Conservation (phyloP, 2,329 filamentous ascomycete species). For the Ceratocystis eucalypticola region DNA sequence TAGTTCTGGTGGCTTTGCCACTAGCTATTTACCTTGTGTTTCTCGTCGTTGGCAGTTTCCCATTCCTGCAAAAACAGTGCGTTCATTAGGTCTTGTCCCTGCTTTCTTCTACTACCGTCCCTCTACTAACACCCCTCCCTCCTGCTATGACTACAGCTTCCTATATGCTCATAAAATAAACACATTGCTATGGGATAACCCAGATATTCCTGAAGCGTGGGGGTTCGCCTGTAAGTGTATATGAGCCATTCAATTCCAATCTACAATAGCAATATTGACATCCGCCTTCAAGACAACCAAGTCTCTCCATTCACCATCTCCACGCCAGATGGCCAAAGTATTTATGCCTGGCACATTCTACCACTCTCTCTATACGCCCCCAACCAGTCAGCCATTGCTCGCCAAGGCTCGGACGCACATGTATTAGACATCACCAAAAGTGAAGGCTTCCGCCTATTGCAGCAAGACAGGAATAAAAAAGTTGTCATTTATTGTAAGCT, state of each 20-base stretch:
- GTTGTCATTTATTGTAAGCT: slow-evolving; percentile 42
- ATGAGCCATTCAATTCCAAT: not conserved
- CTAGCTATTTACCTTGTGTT: slow-evolving; percentile 49
- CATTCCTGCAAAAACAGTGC: slow-evolving; percentile 69
- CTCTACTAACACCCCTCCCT: slow-evolving; percentile 19
- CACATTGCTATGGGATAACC: slow-evolving; percentile 55
- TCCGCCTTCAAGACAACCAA: slow-evolving; percentile 53
- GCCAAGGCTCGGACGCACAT: slow-evolving; percentile 36
- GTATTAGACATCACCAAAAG: slow-evolving; percentile 40
- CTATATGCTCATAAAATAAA: slow-evolving; percentile 75
- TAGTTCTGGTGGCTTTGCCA: slow-evolving; percentile 11
- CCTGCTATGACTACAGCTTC: slow-evolving; percentile 48
- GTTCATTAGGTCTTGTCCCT: slow-evolving; percentile 23
- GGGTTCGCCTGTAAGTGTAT: slow-evolving; percentile 59
- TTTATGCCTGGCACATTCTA: slow-evolving; percentile 86
- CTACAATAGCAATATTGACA: slow-evolving; percentile 15
- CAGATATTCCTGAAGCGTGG: slow-evolving; percentile 66
- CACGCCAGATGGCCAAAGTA: slow-evolving; percentile 59
- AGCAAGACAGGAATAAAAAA: slow-evolving; percentile 47
- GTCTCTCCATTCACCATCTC: slow-evolving; percentile 70
- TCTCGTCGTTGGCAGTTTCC: slow-evolving; percentile 51
- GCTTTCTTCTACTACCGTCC: too few relatives aligned
- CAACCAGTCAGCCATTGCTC: slow-evolving; percentile 50
- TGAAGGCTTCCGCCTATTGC: slow-evolving; percentile 47
- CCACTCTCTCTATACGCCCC: slow-evolving; percentile 63